Evolutionary conservation across 805 yeast genomes (phyloP).

Genomic region (Sungouiozyma ichnusensis): DNA sequence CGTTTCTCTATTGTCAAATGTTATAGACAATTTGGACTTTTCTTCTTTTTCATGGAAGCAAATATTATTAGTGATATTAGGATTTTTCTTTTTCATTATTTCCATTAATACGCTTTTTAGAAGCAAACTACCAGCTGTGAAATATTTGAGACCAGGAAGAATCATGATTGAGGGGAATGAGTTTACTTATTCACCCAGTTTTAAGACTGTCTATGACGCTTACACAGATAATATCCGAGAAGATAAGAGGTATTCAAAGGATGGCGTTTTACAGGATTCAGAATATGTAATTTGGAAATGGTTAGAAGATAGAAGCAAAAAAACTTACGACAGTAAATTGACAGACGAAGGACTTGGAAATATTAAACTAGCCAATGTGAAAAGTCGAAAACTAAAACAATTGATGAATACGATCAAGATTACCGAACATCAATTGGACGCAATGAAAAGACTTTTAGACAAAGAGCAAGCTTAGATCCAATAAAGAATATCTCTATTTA

Average conservation of each 20-base stretch:
- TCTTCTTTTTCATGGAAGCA: constrained; percentile 13
- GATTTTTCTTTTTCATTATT: constrained; percentile 1
- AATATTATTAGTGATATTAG: constrained; percentile 1
- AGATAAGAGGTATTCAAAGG: constrained; percentile 4
- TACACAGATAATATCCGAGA: constrained; percentile 23
- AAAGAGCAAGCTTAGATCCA: constrained; percentile 3
- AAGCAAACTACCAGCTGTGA: constrained; percentile 1
- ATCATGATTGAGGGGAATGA: constrained; percentile 30
- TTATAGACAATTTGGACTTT: constrained; percentile 10
- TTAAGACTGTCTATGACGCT: constrained; percentile 29
- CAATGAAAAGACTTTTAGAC: constrained; percentile 16
- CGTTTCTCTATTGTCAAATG: constrained; percentile 1
- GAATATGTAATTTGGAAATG: constrained; percentile 68
- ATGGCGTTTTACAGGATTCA: constrained; percentile 32
- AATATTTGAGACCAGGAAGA: constrained; percentile 20
- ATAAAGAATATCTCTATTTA: too few relatives aligned
- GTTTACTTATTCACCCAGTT: constrained; percentile 33
- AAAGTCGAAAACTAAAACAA: constrained; percentile 4
- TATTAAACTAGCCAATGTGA: not conserved
- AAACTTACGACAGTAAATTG: not conserved
- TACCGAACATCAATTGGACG: constrained; percentile 22
- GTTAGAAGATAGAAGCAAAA: constrained; percentile 38
- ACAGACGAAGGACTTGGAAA: not conserved
- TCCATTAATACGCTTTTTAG: not conserved
- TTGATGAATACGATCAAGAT: constrained; percentile 21